Evolutionary conservation across 2,329 filamentous ascomycete genomes (phyloP), one percentile per base, ranked within the genome.

Genomic region (Penicillium griseofulvum): DNA sequence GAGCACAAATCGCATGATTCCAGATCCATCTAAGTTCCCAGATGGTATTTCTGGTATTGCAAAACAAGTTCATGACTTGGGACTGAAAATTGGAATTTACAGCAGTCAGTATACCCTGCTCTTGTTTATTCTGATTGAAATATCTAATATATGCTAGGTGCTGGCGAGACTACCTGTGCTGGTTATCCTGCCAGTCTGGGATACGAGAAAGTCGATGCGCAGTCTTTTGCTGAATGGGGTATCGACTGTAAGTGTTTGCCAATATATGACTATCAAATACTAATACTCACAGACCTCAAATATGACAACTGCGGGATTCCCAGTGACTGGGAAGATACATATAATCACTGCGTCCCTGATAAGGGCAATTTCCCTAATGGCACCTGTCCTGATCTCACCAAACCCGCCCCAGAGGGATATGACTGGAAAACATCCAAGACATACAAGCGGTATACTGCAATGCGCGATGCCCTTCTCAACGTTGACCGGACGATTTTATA

Each of bases 51-150:
- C 75, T 9, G 77, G 79, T 0, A 68, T 81, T 1, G 83, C 83
- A 1, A 70, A 80, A 24, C 65, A 80, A 54, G 76, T 87, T 19
- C 85, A 87, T 56, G 70, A 62, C 2, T 63, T 84, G 58, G 83
- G 82, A 2, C 64, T 88, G 42, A 87, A 87, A 65, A 71, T 86
- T 10, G 85, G 85, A 0, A 85, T 88, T 54, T 88, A 88, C 64
- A 80, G 80, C 61, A 80, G 80, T 65, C 41, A 36, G 59, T 56
- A 17, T 28, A 4, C 11, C 4, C 16, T 17, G 9, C n/a, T n/a
- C 16, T 26, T 12, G 4, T 8, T 1, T 4, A 1, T 26, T 0
- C 1, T 1, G 11, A 37, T n/a, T 7, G 4, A 3, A 6, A 4
- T 38, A 10, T 11, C 19, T 28, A 16, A 33, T 10, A n/a, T 9